Percentiles rank a stretch among this genome's conserved stretches.
phyloP scores from a whole-genome alignment of 2,329 filamentous ascomycete genomes.

The Pestalotiopsis sp. region DNA sequence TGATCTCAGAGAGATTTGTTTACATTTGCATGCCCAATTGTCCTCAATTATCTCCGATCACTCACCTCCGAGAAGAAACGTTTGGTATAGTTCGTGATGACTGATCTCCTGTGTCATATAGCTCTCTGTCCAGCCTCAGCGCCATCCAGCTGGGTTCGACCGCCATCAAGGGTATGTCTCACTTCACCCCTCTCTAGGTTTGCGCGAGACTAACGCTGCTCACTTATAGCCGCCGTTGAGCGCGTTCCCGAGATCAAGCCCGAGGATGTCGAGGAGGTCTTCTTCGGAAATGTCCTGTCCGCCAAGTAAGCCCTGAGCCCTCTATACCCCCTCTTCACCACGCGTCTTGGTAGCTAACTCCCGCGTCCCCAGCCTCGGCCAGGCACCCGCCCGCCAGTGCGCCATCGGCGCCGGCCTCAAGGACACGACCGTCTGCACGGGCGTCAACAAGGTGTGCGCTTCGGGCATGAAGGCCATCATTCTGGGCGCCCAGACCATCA shows the following conservation, averaged over 20 bases:
- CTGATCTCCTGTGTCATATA: constrained; percentile 38
- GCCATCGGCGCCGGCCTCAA: constrained; percentile 86
- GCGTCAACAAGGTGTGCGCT: constrained; percentile 98
- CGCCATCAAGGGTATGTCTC: constrained; percentile 81
- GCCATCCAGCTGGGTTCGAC: constrained; percentile 86
- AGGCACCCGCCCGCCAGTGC: constrained; percentile 95
- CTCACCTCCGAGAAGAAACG: not conserved
- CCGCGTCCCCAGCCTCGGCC: constrained; percentile 70
- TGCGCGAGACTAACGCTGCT: constrained; percentile 10
- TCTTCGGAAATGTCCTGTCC: constrained; percentile 97
- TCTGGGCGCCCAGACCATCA: constrained; percentile 93
- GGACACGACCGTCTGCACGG: constrained; percentile 81
- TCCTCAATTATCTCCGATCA: not conserved
- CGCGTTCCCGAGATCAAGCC: constrained; percentile 85
- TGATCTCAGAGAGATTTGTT: not conserved
- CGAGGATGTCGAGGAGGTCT: constrained; percentile 91
- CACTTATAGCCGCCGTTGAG: constrained; percentile 69
- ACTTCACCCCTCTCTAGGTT: not conserved
- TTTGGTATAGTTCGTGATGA: not conserved
- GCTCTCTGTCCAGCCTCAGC: constrained; percentile 84
- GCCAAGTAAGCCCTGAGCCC: constrained; percentile 70
- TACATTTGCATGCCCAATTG: constrained; percentile 9
- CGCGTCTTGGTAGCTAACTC: not conserved
- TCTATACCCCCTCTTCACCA: constrained; percentile 5
- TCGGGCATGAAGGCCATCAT: constrained; percentile 94